A percentile compares a stretch with the other conserved stretches of the same genome.
These are phyloP conservation scores for Sphaerostilbella broomeana DNA, from an alignment of 2,329 filamentous ascomycete genomes.

Conservation along the genomic window DNA sequence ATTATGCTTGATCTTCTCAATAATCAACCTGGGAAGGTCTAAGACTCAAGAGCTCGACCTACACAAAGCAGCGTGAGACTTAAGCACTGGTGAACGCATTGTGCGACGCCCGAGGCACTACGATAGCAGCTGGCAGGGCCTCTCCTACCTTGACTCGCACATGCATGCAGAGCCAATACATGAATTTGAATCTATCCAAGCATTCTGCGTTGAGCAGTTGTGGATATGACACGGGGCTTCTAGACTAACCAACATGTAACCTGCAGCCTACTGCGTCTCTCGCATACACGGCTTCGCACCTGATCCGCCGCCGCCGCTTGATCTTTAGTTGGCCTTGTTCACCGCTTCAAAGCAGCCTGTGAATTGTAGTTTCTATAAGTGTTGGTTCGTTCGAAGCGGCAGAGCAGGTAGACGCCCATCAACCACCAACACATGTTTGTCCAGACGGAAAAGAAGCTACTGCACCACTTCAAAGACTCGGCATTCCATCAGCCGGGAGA, in stretches of 20 bases:
- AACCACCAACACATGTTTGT: slow-evolving; percentile 12
- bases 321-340: neutral
- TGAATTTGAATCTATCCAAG: no score
- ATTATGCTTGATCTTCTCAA: neutral
- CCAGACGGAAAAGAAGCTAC: neutral
- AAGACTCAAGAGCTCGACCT: no score
- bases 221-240: neutral
- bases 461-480: no score
- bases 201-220: neutral
- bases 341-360: neutral
- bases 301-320: no score
- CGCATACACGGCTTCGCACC: neutral
- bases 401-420: slow-evolving; percentile 3
- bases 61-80: no score
- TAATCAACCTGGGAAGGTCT: no score
- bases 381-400: neutral
- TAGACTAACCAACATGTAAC: neutral
- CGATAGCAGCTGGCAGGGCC: no score
- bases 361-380: neutral
- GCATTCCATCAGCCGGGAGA: no score
- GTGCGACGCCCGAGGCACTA: no score
- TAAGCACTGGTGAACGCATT: no score
- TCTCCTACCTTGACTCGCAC: no score
- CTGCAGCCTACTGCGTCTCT: neutral
- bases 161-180: no score